Percentiles rank a stretch among this genome's conserved stretches.
Evolutionary conservation across 257 asterid genomes (phyloP).

Genomic region (Voacanga thouarsii): DNA sequence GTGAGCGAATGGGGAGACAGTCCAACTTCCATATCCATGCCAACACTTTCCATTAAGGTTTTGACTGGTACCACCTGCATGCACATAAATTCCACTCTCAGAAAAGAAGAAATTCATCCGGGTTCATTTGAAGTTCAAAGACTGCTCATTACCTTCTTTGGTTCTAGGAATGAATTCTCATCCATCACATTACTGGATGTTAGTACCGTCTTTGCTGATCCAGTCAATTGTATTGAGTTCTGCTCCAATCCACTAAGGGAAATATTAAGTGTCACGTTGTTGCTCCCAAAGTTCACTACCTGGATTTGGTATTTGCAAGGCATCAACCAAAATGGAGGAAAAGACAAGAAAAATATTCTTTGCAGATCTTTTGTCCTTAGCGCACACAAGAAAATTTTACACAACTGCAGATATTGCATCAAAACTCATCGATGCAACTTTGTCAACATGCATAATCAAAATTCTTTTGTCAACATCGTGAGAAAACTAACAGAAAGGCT

Average conservation of each 20-base stretch:
- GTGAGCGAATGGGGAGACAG: constrained; percentile 58
- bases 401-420: not conserved
- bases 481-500: too few species aligned
- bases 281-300: constrained; percentile 74
- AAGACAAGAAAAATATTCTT: not conserved
- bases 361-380: too few species aligned
- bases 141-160: constrained; percentile 51
- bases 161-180: constrained; percentile 65
- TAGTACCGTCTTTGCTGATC: constrained; percentile 49
- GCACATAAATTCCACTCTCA: not conserved
- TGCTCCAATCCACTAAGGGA: constrained; percentile 42
- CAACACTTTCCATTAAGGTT: constrained; percentile 35
- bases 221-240: constrained; percentile 35
- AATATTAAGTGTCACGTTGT: constrained; percentile 41
- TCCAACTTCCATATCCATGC: constrained; percentile 46
- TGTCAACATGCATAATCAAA: not conserved
- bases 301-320: constrained; percentile 16
- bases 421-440: not conserved
- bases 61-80: constrained; percentile 56
- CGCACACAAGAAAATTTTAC: not conserved
- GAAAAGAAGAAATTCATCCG: not conserved
- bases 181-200: constrained; percentile 60
- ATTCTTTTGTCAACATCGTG: not conserved
- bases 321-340: not conserved
- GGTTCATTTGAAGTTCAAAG: not conserved